Evolutionary conservation across 176 grass and related monocot genomes (phyloP).

Genomic region (Lolium rigidum): DNA sequence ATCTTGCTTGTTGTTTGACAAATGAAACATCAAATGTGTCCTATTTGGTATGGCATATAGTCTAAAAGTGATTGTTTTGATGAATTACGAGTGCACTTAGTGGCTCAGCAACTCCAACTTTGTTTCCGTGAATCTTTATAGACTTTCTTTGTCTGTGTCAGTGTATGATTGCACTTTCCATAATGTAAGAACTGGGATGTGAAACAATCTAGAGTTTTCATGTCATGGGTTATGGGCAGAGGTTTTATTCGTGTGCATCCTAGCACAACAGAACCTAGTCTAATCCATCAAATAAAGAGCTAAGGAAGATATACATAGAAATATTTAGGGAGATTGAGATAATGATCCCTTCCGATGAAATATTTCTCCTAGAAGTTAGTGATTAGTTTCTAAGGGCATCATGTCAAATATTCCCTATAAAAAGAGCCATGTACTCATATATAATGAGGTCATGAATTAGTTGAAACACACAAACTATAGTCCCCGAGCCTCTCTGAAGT

Average conservation of each 20-base stretch:
- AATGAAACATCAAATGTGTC: constrained; percentile 28
- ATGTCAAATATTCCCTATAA: constrained; percentile 4
- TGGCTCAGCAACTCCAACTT: background rate
- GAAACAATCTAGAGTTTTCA: background rate
- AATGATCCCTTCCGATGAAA: background rate
- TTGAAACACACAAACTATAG: background rate
- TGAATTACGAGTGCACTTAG: background rate
- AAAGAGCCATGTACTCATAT: constrained; percentile 6
- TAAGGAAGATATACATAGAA: background rate
- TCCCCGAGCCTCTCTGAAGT: background rate
- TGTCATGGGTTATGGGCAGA: background rate
- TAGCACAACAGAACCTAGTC: background rate
- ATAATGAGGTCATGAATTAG: background rate
- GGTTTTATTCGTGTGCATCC: background rate
- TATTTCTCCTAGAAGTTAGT: background rate
- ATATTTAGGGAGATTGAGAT: background rate
- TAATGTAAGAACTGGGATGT: background rate
- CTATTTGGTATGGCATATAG: background rate
- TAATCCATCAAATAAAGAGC: no score
- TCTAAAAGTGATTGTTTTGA: constrained; percentile 1
- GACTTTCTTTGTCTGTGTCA: background rate
- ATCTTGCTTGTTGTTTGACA: constrained; percentile 21
- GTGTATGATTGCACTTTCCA: background rate
- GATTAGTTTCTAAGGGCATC: background rate
- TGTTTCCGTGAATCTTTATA: background rate